Base-by-base conservation (phyloP, 2,329 filamentous ascomycete genomes). In the Ascochyta clinopodiicola region DNA sequence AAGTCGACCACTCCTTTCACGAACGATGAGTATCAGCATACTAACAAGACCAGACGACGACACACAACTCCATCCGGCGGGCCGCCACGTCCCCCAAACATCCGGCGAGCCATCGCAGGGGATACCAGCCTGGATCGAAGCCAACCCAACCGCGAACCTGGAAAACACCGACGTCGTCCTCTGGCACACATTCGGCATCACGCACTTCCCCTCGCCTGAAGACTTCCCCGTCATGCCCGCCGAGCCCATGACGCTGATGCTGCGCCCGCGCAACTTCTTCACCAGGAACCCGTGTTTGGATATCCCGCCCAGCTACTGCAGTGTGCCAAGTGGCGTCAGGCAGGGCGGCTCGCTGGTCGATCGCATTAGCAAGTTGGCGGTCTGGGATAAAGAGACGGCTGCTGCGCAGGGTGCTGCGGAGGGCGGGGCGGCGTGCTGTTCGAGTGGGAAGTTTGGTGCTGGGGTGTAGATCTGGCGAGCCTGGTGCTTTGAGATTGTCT, bases 191-290 rank as follows among this genome's bases (percentile, higher is more conserved):
- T 97, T 96, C 69, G 93, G 93, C 32, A 82, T 96, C 32, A 94
- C 89, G 0, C 93, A 96, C 73, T 94, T 96, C 80, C 92, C 93
- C 0, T 81, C 90, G 0, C 92, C 92, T 0, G 93, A 97, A 72
- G 93, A 96, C 75, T 96, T 91, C 80, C 93, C 93, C 27, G 82
- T 96, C 65, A 96, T 96, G 92, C 92, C 92, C 0, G 89, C 86
- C 36, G 76, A 81, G 80, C 90, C 91, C 0, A 93, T 96, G 84
- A 91, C 86, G 1, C 79, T 96, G 64, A 81, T 96, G 32, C 80
- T 96, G 36, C 80, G 91, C 29, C 92, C 92, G 3, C 80, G 91
- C 37, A 88, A 96, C 79, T 96, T 96, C 83, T 96, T 96, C 77
- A 78, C 82, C 21, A 83, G 85, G 65, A 96, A 94, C 71, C 91